These are phyloP conservation scores for Cyberlindnera amylophila DNA, from an alignment of 805 yeast species.

Conservation along the genomic window DNA sequence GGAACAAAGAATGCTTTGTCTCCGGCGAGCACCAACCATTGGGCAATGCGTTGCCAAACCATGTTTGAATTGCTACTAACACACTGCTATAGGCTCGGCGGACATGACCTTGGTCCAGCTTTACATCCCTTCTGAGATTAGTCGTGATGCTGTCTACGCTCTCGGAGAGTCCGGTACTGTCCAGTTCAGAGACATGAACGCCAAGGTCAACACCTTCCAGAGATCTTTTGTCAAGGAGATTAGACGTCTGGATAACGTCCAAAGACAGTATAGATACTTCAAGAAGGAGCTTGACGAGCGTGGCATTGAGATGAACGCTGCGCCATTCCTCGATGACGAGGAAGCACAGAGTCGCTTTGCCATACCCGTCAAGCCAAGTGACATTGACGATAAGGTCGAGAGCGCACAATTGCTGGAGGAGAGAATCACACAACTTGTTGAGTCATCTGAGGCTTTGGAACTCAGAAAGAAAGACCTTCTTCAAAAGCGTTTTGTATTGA, in stretches of 20 bases:
- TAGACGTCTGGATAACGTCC: conserved; percentile 76
- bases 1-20: background rate
- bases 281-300: conserved; percentile 48
- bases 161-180: conserved; percentile 83
- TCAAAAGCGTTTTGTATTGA: conserved; percentile 55
- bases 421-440: conserved; percentile 67
- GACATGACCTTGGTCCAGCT: conserved; percentile 94
- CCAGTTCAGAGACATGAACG: conserved; percentile 88
- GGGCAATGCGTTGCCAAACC: conserved; percentile 2
- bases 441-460: conserved; percentile 60
- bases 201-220: conserved; percentile 79
- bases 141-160: conserved; percentile 79
- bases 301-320: conserved; percentile 34
- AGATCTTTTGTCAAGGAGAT: conserved; percentile 88
- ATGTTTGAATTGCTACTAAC: conserved; percentile 6
- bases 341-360: conserved; percentile 23
- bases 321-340: conserved; percentile 27
- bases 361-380: conserved; percentile 29
- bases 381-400: conserved; percentile 61
- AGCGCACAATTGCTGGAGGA: conserved; percentile 71
- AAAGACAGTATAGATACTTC: conserved; percentile 72
- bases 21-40: background rate
- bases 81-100: conserved; percentile 63
- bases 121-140: conserved; percentile 86
- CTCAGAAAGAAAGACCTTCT: conserved; percentile 59